phyloP scores from a whole-genome alignment of 345 rosid species.

The Pistacia atlantica region DNA sequence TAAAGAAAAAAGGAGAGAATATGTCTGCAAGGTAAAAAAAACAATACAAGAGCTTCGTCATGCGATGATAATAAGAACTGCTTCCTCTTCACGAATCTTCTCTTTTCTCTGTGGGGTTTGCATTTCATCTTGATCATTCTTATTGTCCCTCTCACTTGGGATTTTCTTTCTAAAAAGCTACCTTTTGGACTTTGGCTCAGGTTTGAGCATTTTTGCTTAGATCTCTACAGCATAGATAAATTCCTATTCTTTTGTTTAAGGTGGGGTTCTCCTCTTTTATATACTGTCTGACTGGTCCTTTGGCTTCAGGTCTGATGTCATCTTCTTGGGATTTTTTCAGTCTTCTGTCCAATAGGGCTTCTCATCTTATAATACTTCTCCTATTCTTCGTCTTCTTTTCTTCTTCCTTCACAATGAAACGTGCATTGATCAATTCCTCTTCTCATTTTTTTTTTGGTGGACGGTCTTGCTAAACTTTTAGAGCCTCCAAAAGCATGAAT shows the following conservation, averaged over 20 bases:
- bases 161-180: background rate
- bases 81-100: constrained; percentile 34
- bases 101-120: constrained; percentile 26
- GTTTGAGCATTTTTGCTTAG: background rate
- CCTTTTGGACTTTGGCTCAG: constrained; percentile 15
- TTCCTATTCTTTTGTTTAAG: constrained; percentile 8
- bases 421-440: background rate
- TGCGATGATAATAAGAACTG: constrained; percentile 42
- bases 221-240: constrained; percentile 6
- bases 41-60: constrained; percentile 52
- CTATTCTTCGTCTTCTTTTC: background rate
- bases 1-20: constrained; percentile 94
- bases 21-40: constrained; percentile 94
- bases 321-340: background rate
- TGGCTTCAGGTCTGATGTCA: background rate
- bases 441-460: background rate
- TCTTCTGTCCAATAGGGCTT: background rate
- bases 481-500: constrained; percentile 18
- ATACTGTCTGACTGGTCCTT: constrained; percentile 6
- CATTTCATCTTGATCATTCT: constrained; percentile 12
- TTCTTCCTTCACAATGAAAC: background rate
- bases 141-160: constrained; percentile 16
- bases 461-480: constrained; percentile 5
- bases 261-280: constrained; percentile 1
- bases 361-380: constrained; percentile 13